Conservation (phyloP, 2,329 filamentous ascomycete genomes). For the Monosporascus sp. region DNA sequence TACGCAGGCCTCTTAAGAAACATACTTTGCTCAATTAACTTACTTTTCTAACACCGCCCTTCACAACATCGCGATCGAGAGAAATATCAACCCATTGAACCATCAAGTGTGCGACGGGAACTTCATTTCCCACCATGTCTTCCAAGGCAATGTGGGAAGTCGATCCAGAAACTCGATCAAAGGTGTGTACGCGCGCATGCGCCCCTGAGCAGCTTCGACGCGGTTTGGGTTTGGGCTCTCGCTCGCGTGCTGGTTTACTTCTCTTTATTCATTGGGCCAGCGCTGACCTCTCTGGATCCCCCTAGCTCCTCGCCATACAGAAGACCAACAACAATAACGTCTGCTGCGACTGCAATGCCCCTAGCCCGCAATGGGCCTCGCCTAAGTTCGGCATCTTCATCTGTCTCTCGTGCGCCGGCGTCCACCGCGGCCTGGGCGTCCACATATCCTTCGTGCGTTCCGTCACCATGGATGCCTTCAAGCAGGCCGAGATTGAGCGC, state of each 20-base stretch:
- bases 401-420: conserved; percentile 91
- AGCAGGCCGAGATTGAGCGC: conserved; percentile 81
- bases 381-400: conserved; percentile 99
- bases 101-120: background rate
- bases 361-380: conserved; percentile 95
- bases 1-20: too few relatives aligned
- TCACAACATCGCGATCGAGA: background rate
- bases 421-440: conserved; percentile 89
- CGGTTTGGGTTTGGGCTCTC: too few relatives aligned
- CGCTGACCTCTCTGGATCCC: conserved; percentile 8
- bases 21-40: too few relatives aligned
- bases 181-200: conserved; percentile 50
- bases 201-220: background rate
- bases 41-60: too few relatives aligned
- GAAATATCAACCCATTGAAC: background rate
- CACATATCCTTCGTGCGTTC: conserved; percentile 98
- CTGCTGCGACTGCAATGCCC: conserved; percentile 93
- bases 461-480: conserved; percentile 99
- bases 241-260: background rate
- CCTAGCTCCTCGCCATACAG: conserved; percentile 80
- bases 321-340: conserved; percentile 82
- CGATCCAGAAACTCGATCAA: conserved; percentile 92
- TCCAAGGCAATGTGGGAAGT: conserved; percentile 95
- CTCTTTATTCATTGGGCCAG: background rate
- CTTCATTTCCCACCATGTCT: conserved; percentile 38